Evolutionary conservation across 2,329 filamentous ascomycete genomes (phyloP), one percentile per base, ranked within the genome.

Genomic region (Xylaria sp.): DNA sequence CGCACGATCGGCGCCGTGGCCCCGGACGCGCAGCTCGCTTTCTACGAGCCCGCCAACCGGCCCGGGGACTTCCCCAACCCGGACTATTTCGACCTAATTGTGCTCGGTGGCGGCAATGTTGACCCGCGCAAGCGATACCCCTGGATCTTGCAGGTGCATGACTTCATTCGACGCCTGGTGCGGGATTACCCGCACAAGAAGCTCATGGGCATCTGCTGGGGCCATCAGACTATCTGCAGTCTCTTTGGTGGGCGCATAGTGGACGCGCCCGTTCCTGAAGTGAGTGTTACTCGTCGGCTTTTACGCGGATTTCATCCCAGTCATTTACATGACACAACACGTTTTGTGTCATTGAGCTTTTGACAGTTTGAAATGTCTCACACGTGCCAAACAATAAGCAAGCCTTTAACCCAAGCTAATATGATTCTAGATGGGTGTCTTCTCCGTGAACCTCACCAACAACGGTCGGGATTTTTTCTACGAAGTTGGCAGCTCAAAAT

Each of bases 171-270:
- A 19, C 66, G 68, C 4, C 66, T 75, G 10, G 73, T 74, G 11
- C 58, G 63, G 10, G 63, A 67, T 10, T 70, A 68, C 59, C 70
- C 72, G 10, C 63, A 66, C 23, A 71, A 72, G 64, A 73, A 72
- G 61, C 58, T 72, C 48, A 34, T 78, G 69, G 76, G 79, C 30
- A 79, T 78, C 54, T 82, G 79, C 65, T 79, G 76, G 76, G 76
- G 76, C 10, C 77, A 79, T 65, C 76, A 79, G 65, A 76, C 74
- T 7, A 74, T 78, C 47, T 67, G 68, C 3, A 65, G 73, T 16
- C 64, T 76, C 18, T 76, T 77, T 59, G 74, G 75, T 3, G 76
- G 73, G 1, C 67, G 66, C 53, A 64, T 78, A 4, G 70, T 67
- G n/a, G 72, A 73, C 54, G 74, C 76, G 66, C 67, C 71, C 3